Evolutionary conservation across 108 stramenopile genomes (phyloP).

Genomic region (Fistulifera solaris): DNA sequence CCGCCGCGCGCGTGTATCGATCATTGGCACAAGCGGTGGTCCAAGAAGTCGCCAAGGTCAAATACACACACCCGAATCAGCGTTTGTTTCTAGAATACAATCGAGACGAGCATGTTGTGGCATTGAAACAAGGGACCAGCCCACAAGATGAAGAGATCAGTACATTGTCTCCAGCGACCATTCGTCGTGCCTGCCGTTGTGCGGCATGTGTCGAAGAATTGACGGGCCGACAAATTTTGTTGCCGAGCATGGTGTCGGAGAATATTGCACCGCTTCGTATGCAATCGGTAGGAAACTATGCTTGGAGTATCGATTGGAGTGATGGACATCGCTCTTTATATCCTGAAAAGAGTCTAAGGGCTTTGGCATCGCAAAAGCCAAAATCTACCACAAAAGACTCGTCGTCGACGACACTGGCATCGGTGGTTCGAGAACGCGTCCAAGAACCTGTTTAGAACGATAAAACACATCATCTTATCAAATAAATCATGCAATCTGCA

Average conservation of each 20-base stretch:
- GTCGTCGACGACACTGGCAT: too few relatives aligned
- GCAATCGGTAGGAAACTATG: slow-evolving; percentile 79
- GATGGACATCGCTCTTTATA: slow-evolving; percentile 85
- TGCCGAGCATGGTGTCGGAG: slow-evolving; percentile 47
- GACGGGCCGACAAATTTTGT: slow-evolving; percentile 78
- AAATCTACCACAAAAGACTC: too few relatives aligned
- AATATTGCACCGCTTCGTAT: slow-evolving; percentile 47
- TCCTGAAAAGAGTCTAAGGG: slow-evolving; percentile 63
- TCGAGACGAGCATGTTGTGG: slow-evolving; percentile 31
- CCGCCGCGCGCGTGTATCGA: slow-evolving; percentile 52
- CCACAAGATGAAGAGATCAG: slow-evolving; percentile 16
- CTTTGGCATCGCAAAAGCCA: neutral
- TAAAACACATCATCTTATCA: too few relatives aligned
- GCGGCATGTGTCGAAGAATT: slow-evolving; percentile 86
- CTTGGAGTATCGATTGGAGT: slow-evolving; percentile 81
- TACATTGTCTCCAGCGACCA: slow-evolving; percentile 42
- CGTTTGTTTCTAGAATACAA: slow-evolving; percentile 39
- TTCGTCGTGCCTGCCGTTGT: slow-evolving; percentile 75
- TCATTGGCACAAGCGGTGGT: slow-evolving; percentile 59
- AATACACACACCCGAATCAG: slow-evolving; percentile 25
- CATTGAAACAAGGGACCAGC: slow-evolving; percentile 7
- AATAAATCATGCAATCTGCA: too few relatives aligned
- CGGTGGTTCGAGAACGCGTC: too few relatives aligned
- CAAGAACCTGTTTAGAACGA: too few relatives aligned
- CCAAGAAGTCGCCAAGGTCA: slow-evolving; percentile 68